Evolutionary conservation across 164 flowering plant species (phyloP).

Genomic region (Nymphaea colorata): DNA sequence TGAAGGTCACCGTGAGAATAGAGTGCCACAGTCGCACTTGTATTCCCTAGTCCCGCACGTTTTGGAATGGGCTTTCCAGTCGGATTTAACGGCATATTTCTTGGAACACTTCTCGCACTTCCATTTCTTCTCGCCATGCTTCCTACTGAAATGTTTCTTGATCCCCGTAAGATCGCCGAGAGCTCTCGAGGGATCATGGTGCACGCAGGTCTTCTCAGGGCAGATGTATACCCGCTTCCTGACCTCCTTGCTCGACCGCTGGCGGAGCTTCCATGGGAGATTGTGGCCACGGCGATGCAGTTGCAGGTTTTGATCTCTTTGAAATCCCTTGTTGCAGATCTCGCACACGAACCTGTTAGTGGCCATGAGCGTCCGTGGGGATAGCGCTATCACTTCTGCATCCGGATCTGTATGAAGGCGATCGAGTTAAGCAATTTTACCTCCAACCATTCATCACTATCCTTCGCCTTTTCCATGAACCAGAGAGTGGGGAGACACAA

Average conservation of each 20-base stretch:
- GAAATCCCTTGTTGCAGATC: neutral
- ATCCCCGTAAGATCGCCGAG: neutral
- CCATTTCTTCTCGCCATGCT: neutral
- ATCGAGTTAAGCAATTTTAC: no score
- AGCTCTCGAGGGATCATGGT: neutral
- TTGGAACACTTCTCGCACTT: constrained; percentile 2
- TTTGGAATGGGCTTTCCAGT: neutral
- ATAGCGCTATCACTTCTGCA: constrained; percentile 1
- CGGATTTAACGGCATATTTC: neutral
- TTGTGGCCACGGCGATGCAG: neutral
- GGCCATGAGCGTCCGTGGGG: neutral
- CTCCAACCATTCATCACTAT: no score
- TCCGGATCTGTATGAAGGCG: neutral
- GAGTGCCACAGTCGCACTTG: constrained; percentile 1
- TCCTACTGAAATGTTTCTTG: constrained; percentile 1
- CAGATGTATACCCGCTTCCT: neutral
- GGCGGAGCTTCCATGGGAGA: constrained; percentile 1
- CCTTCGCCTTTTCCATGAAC: neutral
- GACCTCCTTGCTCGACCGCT: neutral
- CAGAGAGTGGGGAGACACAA: neutral
- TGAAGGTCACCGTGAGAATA: neutral
- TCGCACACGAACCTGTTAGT: constrained; percentile 1
- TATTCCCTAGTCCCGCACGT: neutral
- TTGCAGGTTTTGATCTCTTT: neutral
- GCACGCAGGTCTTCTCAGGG: neutral